These are phyloP conservation scores for Claviceps arundinis DNA, from an alignment of 2,329 filamentous ascomycete species.

Conservation along the genomic window DNA sequence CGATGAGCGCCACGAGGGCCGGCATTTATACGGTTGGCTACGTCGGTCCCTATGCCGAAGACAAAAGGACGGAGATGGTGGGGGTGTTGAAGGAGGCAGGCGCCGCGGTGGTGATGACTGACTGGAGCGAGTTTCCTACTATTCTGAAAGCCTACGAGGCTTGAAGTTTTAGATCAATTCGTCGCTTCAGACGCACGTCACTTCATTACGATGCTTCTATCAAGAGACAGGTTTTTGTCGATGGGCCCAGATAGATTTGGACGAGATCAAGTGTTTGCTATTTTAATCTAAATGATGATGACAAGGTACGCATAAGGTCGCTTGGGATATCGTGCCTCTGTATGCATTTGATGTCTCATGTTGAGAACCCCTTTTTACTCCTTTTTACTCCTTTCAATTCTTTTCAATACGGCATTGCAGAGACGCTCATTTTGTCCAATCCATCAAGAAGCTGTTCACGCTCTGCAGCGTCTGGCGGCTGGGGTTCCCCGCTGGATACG, in stretches of 20 bases:
- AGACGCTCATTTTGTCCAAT: slow-evolving; percentile 23
- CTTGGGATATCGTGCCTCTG: no score
- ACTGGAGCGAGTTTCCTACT: slow-evolving; percentile 44
- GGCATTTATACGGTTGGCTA: slow-evolving; percentile 75
- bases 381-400: not conserved
- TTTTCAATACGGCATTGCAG: not conserved
- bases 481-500: slow-evolving; percentile 68
- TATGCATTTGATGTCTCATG: no score
- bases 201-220: not conserved
- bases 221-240: no score
- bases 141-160: slow-evolving; percentile 33
- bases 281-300: no score
- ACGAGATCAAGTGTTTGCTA: no score
- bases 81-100: slow-evolving; percentile 47
- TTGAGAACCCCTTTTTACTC: not conserved
- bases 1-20: slow-evolving; percentile 58
- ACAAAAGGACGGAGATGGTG: slow-evolving; percentile 52
- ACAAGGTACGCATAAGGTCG: no score
- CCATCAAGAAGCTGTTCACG: slow-evolving; percentile 82
- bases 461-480: slow-evolving; percentile 77
- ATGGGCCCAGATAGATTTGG: no score
- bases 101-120: slow-evolving; percentile 46
- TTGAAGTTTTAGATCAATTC: not conserved
- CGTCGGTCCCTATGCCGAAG: slow-evolving; percentile 59
- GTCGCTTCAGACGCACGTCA: not conserved